A percentile compares a stretch with the other conserved stretches of the same genome.
Evolutionary conservation across 2,329 filamentous ascomycete genomes (phyloP).

Genomic region (Clarireedia homoeocarpa): DNA sequence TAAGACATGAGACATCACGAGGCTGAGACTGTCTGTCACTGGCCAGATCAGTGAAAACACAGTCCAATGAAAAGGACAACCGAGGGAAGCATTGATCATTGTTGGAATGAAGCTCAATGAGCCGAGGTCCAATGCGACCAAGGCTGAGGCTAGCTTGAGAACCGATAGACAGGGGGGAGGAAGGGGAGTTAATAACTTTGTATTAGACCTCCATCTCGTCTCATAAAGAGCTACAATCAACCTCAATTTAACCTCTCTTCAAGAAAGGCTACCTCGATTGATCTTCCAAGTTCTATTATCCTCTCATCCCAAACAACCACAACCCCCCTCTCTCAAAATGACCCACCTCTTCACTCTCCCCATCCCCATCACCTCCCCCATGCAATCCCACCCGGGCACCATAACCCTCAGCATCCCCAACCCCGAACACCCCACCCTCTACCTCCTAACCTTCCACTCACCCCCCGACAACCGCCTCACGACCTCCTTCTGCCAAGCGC

Average conservation of each 20-base stretch:
- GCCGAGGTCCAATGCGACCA: too few species aligned
- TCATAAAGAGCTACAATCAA: neutral
- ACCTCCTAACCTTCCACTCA: constrained; percentile 64
- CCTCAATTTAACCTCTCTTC: neutral
- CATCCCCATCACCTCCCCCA: constrained; percentile 38
- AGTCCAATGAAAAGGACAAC: neutral
- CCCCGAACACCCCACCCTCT: constrained; percentile 40
- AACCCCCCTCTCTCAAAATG: neutral
- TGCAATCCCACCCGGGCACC: constrained; percentile 40
- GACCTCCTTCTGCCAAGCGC: constrained; percentile 56
- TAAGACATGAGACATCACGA: too few species aligned
- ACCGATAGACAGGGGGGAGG: too few species aligned
- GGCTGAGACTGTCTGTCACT: too few species aligned
- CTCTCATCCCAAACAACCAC: neutral
- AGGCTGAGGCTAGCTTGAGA: too few species aligned
- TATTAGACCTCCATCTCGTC: neutral
- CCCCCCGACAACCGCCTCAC: constrained; percentile 72
- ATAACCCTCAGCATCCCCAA: constrained; percentile 56
- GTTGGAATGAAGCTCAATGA: too few species aligned
- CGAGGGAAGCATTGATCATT: too few species aligned
- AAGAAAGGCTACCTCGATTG: neutral
- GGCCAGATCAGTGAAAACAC: too few species aligned
- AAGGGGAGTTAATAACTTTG: too few species aligned
- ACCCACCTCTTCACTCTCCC: constrained; percentile 50
- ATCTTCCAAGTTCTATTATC: neutral